Conservation (phyloP, 805 yeast species). For the Saturnispora mendoncae region DNA sequence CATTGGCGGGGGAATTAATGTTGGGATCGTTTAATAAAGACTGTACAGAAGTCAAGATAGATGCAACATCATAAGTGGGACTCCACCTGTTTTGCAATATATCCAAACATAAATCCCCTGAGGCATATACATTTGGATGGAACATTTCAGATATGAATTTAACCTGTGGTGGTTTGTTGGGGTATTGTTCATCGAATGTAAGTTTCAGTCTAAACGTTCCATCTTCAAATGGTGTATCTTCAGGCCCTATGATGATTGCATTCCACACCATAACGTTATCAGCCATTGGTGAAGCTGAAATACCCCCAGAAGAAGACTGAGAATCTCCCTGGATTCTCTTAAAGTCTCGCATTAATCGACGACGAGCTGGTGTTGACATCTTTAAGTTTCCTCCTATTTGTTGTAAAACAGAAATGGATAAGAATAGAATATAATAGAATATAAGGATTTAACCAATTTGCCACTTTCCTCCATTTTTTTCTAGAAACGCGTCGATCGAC, state of each 20-base stretch:
- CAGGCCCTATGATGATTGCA: constrained; percentile 95
- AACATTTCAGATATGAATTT: constrained; percentile 91
- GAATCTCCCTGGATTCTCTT: constrained; percentile 98
- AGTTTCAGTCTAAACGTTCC: constrained; percentile 85
- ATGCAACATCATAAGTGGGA: constrained; percentile 95
- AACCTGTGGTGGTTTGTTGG: constrained; percentile 92
- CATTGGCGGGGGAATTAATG: constrained; percentile 94
- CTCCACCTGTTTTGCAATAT: constrained; percentile 97
- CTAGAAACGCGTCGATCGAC: constrained; percentile 6
- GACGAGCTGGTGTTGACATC: constrained; percentile 98
- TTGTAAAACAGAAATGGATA: not conserved
- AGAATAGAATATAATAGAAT: no score
- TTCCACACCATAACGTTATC: constrained; percentile 98
- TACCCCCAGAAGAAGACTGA: constrained; percentile 66
- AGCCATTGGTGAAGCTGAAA: constrained; percentile 92
- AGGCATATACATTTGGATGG: constrained; percentile 94
- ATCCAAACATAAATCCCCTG: constrained; percentile 92
- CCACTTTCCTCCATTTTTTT: not conserved
- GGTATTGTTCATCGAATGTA: constrained; percentile 94
- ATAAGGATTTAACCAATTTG: not conserved
- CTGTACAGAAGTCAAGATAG: constrained; percentile 88
- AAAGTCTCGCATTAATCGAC: constrained; percentile 97
- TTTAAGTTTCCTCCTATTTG: constrained; percentile 1
- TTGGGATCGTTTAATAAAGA: constrained; percentile 91
- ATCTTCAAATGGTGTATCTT: constrained; percentile 96